Evolutionary conservation across 352 stramenopile species (phyloP).

Genomic region (Phytophthora lateralis): DNA sequence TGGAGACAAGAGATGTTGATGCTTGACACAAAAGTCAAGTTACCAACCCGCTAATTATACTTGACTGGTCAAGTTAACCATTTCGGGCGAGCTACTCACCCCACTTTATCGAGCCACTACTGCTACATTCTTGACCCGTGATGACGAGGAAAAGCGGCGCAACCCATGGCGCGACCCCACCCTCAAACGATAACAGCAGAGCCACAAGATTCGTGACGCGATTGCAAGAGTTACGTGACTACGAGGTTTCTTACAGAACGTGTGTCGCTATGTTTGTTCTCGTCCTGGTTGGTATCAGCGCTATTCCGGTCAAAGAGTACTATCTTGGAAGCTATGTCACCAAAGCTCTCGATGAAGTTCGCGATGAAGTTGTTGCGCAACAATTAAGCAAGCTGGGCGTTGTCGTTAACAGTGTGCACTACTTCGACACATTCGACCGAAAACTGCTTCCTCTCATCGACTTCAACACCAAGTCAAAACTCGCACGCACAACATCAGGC

Average conservation of each 20-base stretch:
- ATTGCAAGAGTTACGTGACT: not conserved
- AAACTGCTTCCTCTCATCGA: slow-evolving; percentile 20
- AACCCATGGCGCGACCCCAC: not conserved
- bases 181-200: not conserved
- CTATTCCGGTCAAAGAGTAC: slow-evolving; percentile 34
- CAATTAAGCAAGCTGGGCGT: slow-evolving; percentile 30
- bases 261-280: slow-evolving; percentile 17
- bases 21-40: not conserved
- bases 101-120: not conserved
- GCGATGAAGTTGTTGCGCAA: slow-evolving; percentile 19
- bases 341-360: slow-evolving; percentile 29
- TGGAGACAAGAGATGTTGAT: not conserved
- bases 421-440: slow-evolving; percentile 26
- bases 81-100: not conserved
- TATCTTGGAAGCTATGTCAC: slow-evolving; percentile 35
- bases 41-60: not conserved
- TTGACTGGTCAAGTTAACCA: not conserved
- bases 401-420: slow-evolving; percentile 25
- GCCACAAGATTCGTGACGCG: not conserved
- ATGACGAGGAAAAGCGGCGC: slow-evolving; percentile 2
- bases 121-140: not conserved
- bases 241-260: slow-evolving; percentile 14
- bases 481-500: slow-evolving; percentile 7
- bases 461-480: slow-evolving; percentile 4
- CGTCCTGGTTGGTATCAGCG: slow-evolving; percentile 14